Conservation (phyloP, 345 rosid species). For the Reutealis trisperma region DNA sequence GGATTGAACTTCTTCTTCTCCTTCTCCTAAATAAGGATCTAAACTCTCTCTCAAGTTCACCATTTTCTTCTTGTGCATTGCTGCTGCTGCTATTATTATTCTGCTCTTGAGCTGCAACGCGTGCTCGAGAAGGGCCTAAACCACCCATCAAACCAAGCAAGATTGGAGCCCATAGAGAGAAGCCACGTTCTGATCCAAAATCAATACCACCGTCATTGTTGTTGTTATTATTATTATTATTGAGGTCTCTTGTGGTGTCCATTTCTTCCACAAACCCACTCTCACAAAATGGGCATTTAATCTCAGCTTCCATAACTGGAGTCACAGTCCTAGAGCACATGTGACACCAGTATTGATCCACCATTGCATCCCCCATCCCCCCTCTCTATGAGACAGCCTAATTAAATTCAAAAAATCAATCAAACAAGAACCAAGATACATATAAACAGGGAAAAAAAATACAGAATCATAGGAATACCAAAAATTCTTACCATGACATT, state of each 20-base stretch:
- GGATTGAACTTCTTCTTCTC: slow-evolving; percentile 18
- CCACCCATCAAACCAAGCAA: slow-evolving; percentile 44
- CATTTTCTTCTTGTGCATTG: slow-evolving; percentile 21
- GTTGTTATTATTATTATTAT: too few species aligned
- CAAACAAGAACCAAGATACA: background rate
- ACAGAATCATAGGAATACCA: background rate
- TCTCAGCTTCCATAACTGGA: slow-evolving; percentile 40
- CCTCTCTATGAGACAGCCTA: slow-evolving; percentile 17
- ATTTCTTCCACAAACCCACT: slow-evolving; percentile 61
- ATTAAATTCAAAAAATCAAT: background rate
- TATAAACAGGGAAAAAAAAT: background rate
- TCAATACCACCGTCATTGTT: slow-evolving; percentile 21
- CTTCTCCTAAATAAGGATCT: slow-evolving; percentile 31
- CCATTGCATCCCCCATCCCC: slow-evolving; percentile 58
- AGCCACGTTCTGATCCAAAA: slow-evolving; percentile 28
- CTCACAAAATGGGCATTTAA: slow-evolving; percentile 58
- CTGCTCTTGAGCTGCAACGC: slow-evolving; percentile 25
- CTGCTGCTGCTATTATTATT: background rate
- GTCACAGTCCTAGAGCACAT: slow-evolving; percentile 52
- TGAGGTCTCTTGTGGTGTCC: slow-evolving; percentile 13
- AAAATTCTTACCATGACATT: background rate
- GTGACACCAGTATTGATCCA: slow-evolving; percentile 64
- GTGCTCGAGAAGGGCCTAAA: slow-evolving; percentile 24
- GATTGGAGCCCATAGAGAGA: slow-evolving; percentile 43
- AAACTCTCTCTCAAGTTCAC: slow-evolving; percentile 30